Conservation (phyloP, 2,329 filamentous ascomycete genomes). For the Penicillium oxalicum region DNA sequence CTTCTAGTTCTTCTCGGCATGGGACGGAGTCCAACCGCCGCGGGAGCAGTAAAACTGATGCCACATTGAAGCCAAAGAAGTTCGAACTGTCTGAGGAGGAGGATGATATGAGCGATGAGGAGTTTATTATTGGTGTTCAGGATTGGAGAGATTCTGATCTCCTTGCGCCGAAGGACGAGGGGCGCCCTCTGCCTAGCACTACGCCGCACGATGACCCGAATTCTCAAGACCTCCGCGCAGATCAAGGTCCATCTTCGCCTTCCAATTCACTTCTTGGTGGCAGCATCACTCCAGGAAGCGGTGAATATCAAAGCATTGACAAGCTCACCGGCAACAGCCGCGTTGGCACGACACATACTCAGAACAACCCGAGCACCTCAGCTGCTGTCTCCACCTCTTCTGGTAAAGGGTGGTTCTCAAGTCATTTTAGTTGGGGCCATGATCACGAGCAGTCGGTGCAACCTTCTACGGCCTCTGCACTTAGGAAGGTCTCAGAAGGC, state of each 20-base stretch:
- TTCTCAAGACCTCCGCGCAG: slow-evolving; percentile 27
- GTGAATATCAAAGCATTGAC: slow-evolving; percentile 56
- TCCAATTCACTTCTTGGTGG: slow-evolving; percentile 51
- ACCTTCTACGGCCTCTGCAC: slow-evolving; percentile 10
- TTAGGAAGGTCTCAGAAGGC: slow-evolving; percentile 8
- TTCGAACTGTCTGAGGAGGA: slow-evolving; percentile 22
- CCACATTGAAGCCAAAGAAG: slow-evolving; percentile 15
- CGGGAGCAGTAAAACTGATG: slow-evolving; percentile 11
- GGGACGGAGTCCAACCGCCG: slow-evolving; percentile 25
- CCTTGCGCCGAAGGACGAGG: slow-evolving; percentile 42
- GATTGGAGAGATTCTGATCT: slow-evolving; percentile 80
- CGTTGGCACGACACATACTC: slow-evolving; percentile 8
- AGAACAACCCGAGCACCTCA: slow-evolving; percentile 5
- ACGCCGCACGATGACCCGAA: slow-evolving; percentile 19
- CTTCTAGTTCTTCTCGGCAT: slow-evolving; percentile 15
- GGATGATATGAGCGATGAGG: slow-evolving; percentile 45
- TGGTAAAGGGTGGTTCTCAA: slow-evolving; percentile 31
- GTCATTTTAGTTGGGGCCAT: slow-evolving; percentile 28
- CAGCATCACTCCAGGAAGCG: slow-evolving; percentile 66
- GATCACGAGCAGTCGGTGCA: slow-evolving; percentile 10
- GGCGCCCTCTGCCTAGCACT: slow-evolving; percentile 20
- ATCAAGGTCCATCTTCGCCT: slow-evolving; percentile 26
- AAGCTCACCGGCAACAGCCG: slow-evolving; percentile 19
- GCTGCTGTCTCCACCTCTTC: slow-evolving; percentile 10
- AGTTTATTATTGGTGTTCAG: slow-evolving; percentile 76